A percentile compares a stretch with the other conserved stretches of the same genome.
Conservation (phyloP, 768 basidiomycete genomes). For the Tylopilus intermedius region DNA sequence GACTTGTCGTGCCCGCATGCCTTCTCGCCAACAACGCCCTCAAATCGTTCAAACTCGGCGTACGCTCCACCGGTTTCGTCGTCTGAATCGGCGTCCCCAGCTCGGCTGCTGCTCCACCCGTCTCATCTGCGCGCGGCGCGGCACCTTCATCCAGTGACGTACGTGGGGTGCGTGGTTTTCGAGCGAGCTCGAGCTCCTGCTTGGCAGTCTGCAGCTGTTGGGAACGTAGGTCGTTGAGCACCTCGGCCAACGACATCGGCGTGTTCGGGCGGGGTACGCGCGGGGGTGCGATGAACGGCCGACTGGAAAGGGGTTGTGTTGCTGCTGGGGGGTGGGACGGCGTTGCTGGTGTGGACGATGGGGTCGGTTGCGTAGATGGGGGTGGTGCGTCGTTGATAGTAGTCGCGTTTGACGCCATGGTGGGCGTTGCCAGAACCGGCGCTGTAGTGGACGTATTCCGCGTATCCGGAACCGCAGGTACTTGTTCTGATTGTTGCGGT, state of each 20-base stretch:
- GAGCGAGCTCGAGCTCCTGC: neutral
- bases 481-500: neutral
- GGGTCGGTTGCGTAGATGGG: neutral
- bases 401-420: neutral
- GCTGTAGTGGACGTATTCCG: neutral
- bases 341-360: neutral
- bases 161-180: neutral
- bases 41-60: conserved; percentile 17
- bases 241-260: conserved; percentile 19
- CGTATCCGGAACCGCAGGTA: neutral
- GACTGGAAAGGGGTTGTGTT: conserved; percentile 6
- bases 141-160: neutral
- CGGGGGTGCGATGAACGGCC: conserved; percentile 20
- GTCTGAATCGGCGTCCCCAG: neutral
- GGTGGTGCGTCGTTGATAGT: neutral
- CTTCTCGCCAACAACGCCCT: conserved; percentile 12
- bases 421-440: neutral
- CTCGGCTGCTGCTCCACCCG: neutral
- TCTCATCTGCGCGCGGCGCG: too few relatives aligned
- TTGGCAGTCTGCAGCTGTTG: neutral
- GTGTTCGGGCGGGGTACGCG: conserved; percentile 13
- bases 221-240: conserved; percentile 20
- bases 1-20: neutral
- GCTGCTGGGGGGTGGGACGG: neutral
- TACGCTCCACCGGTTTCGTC: neutral